These are phyloP conservation scores for Candida silvicultrix DNA, from an alignment of 805 yeast species.

Conservation along the genomic window DNA sequence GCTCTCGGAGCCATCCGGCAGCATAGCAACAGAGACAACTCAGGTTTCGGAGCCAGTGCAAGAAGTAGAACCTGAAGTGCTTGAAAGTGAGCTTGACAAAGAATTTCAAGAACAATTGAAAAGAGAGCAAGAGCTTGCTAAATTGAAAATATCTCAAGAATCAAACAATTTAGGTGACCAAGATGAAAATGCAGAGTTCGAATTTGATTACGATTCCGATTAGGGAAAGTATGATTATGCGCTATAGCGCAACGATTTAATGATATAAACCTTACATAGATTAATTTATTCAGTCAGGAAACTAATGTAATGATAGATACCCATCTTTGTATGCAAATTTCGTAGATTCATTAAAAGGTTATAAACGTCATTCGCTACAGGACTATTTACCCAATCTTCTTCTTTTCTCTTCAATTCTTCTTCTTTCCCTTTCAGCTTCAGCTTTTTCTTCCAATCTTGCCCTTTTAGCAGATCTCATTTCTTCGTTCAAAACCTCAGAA, in stretches of 20 bases:
- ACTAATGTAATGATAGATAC: too few relatives aligned
- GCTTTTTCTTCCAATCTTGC: slow-evolving; percentile 73
- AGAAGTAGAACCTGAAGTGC: background rate
- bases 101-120: slow-evolving; percentile 8
- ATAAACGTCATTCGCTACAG: too few relatives aligned
- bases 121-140: slow-evolving; percentile 2
- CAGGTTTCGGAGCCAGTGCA: background rate
- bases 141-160: background rate
- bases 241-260: too few relatives aligned
- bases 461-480: slow-evolving; percentile 53
- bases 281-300: too few relatives aligned
- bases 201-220: slow-evolving; percentile 31
- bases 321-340: too few relatives aligned
- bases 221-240: too few relatives aligned
- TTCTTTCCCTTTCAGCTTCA: slow-evolving; percentile 58
- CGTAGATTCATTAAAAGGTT: too few relatives aligned
- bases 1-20: too few relatives aligned
- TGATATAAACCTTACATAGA: too few relatives aligned
- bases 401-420: slow-evolving; percentile 38
- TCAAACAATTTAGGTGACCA: background rate
- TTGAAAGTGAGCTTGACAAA: slow-evolving; percentile 4
- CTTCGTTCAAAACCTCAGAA: slow-evolving; percentile 81
- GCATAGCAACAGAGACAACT: too few relatives aligned
- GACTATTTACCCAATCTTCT: slow-evolving; percentile 23
- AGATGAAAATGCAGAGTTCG: slow-evolving; percentile 31